These are phyloP conservation scores for Suillus paluster DNA, from an alignment of 768 basidiomycete species.

Conservation along the genomic window DNA sequence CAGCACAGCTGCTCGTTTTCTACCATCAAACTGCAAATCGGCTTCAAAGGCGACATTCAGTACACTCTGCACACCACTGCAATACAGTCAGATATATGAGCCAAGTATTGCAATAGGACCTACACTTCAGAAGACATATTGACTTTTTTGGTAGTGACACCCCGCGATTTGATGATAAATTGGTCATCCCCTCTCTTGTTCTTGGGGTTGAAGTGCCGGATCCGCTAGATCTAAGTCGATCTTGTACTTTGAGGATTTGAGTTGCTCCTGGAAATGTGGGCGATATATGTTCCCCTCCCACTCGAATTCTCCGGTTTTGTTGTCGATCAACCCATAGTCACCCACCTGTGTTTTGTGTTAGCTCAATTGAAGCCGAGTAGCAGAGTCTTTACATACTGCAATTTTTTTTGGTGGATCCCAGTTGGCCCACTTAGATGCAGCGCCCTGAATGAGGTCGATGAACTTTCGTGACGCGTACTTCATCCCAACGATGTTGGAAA, in stretches of 20 bases:
- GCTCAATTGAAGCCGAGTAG: background rate
- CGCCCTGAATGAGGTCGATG: slow-evolving; percentile 34
- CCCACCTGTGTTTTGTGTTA: slow-evolving; percentile 25
- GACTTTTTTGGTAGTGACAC: slow-evolving; percentile 17
- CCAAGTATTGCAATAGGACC: slow-evolving; percentile 9
- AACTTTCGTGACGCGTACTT: slow-evolving; percentile 31
- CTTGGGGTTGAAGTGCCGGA: slow-evolving; percentile 20
- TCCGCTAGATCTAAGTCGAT: background rate
- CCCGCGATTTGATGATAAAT: slow-evolving; percentile 27
- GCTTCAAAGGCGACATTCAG: slow-evolving; percentile 36
- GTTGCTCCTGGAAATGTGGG: background rate
- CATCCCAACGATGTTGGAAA: background rate
- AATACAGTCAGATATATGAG: background rate
- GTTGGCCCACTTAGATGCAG: slow-evolving; percentile 41
- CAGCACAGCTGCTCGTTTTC: slow-evolving; percentile 36
- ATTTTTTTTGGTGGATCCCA: slow-evolving; percentile 42
- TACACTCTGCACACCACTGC: slow-evolving; percentile 23
- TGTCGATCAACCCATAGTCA: slow-evolving; percentile 29
- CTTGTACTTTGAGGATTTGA: background rate
- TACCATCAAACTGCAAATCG: slow-evolving; percentile 37
- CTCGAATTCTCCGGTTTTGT: slow-evolving; percentile 24
- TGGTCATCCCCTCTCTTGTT: slow-evolving; percentile 23
- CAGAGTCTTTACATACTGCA: slow-evolving; percentile 26
- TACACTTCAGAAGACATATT: slow-evolving; percentile 22
- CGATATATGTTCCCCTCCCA: slow-evolving; percentile 31